A percentile compares a stretch with the other conserved stretches of the same genome.
Conservation (phyloP, 1,139 yeast genomes). For the Blastobotrys persicus region DNA sequence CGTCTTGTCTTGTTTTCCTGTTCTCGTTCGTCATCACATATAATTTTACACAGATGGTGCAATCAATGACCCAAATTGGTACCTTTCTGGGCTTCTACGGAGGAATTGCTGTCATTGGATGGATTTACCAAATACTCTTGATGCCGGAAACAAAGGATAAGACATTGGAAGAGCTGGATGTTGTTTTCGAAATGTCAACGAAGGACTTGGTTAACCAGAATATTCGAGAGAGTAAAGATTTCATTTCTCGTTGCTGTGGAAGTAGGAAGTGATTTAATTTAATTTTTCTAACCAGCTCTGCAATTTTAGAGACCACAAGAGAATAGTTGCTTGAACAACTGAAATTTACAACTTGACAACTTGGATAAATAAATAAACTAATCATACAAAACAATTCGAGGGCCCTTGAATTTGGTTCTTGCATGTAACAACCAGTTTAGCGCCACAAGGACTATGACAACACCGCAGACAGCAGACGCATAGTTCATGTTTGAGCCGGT, state of each 20-base stretch:
- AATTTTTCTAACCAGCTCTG: not conserved
- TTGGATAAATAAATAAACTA: not conserved
- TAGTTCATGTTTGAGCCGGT: not conserved
- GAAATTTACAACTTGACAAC: too few species aligned
- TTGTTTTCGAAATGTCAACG: slow-evolving; percentile 38
- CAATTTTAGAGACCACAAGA: not conserved
- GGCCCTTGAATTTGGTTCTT: not conserved
- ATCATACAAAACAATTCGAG: not conserved
- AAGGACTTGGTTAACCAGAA: slow-evolving; percentile 26
- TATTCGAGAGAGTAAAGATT: slow-evolving; percentile 11
- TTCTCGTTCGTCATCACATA: slow-evolving; percentile 63
- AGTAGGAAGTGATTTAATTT: not conserved
- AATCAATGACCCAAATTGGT: slow-evolving; percentile 57
- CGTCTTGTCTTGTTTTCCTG: slow-evolving; percentile 52
- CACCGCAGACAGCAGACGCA: not conserved
- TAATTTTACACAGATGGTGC: slow-evolving; percentile 54
- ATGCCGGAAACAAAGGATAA: slow-evolving; percentile 51
- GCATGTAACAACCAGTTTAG: not conserved
- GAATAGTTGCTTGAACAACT: too few species aligned
- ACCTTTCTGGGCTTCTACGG: slow-evolving; percentile 62
- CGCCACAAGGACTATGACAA: not conserved
- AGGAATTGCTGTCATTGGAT: slow-evolving; percentile 57
- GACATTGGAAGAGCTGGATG: slow-evolving; percentile 49
- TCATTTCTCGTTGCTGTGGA: not conserved
- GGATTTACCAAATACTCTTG: slow-evolving; percentile 49